Base-by-base conservation (phyloP, 768 basidiomycete species). In the Pleurotus citrinopileatus region DNA sequence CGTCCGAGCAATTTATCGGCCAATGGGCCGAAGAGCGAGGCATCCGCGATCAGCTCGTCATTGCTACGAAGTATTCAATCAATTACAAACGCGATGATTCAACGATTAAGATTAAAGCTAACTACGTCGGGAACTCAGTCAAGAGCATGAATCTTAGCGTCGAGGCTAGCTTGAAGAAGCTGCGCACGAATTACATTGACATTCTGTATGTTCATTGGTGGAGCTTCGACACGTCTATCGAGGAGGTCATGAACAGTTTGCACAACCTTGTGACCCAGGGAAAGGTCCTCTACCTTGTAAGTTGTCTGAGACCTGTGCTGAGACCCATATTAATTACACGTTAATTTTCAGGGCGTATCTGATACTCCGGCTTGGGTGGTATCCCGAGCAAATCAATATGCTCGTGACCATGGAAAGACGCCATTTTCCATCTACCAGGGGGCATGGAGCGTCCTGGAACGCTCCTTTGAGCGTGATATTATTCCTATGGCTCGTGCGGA, bases 391-490 rank as follows among this genome's bases (percentile, higher is more conserved):
- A 82, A 83, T 60, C 70, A 75, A 50, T 82, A 79, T 50, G 79
- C 81, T 10, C 67, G 74, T 0, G 67, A 71, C 26, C 74, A 81
- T 38, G 79, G 70, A 0, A 63, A 77, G 48, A 74, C 77, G 0
- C 81, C 77, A 2, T 85, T 84, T 60, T 68, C 70, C 22, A 69
- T 84, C 25, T 84, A 83, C 61, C 81, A 79, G 65, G 81, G 77
- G 2, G 55, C 51, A 5, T 78, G 75, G 76, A 75, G 69, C 58
- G 63, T 76, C 15, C 63, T 77, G 54, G 58, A 70, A 3, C 71
- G 82, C 34, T 74, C 75, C 23, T 69, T 82, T 42, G 81, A 83
- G 62, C 70, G 80, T 6, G 81, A 82, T 1, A 77, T 82, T 52
- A 75, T 83, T 50, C 75, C 76, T 6, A 76, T 69, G 76, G 73